phyloP scores from a whole-genome alignment of 352 stramenopile species.

The Globisporangium yorkense region DNA sequence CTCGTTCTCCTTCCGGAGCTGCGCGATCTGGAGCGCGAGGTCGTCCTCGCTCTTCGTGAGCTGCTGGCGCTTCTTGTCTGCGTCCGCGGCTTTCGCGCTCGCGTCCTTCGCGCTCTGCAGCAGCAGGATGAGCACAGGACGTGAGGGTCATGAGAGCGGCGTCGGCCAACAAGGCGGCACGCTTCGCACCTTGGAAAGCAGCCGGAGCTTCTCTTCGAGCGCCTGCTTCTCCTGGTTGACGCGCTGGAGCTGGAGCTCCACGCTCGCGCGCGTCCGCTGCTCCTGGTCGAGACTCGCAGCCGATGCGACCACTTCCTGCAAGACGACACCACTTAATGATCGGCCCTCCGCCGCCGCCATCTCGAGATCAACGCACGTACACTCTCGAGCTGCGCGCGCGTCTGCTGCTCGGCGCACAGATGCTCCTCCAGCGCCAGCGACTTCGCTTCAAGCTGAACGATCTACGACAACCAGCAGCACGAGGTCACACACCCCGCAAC shows the following conservation, averaged over 20 bases:
- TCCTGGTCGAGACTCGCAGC: conserved; percentile 8
- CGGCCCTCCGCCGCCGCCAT: too few relatives aligned
- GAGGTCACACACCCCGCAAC: not conserved
- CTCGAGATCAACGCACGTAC: not conserved
- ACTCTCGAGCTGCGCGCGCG: conserved; percentile 4
- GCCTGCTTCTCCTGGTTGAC: conserved; percentile 28
- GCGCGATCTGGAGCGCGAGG: conserved; percentile 31
- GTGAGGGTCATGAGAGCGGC: not conserved
- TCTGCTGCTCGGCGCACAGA: not conserved
- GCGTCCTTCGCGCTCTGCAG: conserved; percentile 36
- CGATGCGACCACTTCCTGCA: conserved; percentile 2
- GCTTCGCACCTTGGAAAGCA: conserved; percentile 24
- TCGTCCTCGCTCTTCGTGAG: conserved; percentile 29
- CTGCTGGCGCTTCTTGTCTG: conserved; percentile 34
- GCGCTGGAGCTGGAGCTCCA: conserved; percentile 11
- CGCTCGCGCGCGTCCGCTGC: conserved; percentile 10
- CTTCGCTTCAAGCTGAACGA: conserved; percentile 19
- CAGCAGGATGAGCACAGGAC: not conserved
- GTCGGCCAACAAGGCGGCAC: too few relatives aligned
- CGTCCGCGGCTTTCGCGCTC: conserved; percentile 25
- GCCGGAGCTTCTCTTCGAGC: conserved; percentile 39
- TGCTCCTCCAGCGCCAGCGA: conserved; percentile 12
- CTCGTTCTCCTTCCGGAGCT: conserved; percentile 46
- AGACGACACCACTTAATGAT: not conserved
- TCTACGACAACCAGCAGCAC: not conserved